These are phyloP conservation scores for Mimosa pudica DNA, from an alignment of 306 rosid genomes.

Conservation along the genomic window DNA sequence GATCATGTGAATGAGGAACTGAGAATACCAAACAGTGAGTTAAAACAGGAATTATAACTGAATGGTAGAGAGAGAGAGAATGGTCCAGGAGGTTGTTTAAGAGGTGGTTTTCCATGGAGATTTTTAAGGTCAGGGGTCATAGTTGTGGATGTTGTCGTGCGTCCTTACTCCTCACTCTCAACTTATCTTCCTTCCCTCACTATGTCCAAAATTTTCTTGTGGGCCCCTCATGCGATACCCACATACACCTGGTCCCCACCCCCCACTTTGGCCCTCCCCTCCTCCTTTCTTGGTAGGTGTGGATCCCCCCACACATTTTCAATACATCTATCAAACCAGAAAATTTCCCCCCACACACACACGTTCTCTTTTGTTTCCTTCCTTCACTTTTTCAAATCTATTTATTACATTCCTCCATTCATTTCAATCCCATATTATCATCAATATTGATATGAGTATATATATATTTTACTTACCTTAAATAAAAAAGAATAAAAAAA, in stretches of 20 bases:
- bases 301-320: slow-evolving; percentile 31
- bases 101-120: slow-evolving; percentile 63
- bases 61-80: slow-evolving; percentile 30
- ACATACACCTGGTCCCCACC: slow-evolving; percentile 51
- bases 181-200: not conserved
- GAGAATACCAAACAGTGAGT: not conserved
- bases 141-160: slow-evolving; percentile 76
- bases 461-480: too few species aligned
- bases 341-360: not conserved
- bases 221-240: slow-evolving; percentile 55
- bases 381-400: not conserved
- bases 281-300: slow-evolving; percentile 56
- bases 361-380: not conserved
- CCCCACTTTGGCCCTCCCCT: slow-evolving; percentile 26
- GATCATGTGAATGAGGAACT: not conserved
- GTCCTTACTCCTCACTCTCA: slow-evolving; percentile 48
- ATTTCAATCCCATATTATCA: not conserved
- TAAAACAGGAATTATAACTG: not conserved
- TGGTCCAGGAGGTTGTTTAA: slow-evolving; percentile 53
- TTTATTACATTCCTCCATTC: not conserved
- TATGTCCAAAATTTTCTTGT: slow-evolving; percentile 20
- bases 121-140: slow-evolving; percentile 78
- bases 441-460: too few species aligned
- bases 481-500: not conserved
- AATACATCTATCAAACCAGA: not conserved